Evolutionary conservation across 2,329 filamentous ascomycete genomes (phyloP).

Genomic region (Aureobasidium sp.): DNA sequence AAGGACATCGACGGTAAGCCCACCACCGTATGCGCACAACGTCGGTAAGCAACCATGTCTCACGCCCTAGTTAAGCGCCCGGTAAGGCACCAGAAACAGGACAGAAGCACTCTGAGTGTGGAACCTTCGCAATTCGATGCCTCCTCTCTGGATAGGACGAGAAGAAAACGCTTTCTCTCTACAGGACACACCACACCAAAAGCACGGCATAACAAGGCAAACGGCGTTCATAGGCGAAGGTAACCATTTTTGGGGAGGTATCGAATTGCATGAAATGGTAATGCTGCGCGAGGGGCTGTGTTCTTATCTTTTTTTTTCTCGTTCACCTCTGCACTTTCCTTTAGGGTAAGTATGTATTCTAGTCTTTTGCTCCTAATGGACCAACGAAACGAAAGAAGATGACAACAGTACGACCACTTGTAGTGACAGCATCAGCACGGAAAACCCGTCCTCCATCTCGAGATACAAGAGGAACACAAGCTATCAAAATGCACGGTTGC

Average conservation of each 20-base stretch:
- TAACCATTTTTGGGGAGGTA: background rate
- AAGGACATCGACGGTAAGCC: constrained; percentile 6
- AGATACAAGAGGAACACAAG: no score
- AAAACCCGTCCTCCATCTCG: no score
- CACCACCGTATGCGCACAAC: constrained; percentile 3
- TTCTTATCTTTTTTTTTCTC: background rate
- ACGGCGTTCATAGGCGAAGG: constrained; percentile 9
- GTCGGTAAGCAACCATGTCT: constrained; percentile 11
- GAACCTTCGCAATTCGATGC: background rate
- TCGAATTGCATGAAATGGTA: constrained; percentile 5
- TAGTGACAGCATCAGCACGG: background rate
- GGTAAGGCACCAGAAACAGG: constrained; percentile 7
- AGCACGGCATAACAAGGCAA: background rate
- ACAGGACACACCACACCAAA: background rate
- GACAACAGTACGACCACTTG: background rate
- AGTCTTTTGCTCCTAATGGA: background rate
- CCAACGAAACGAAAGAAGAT: background rate
- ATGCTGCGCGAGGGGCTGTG: background rate
- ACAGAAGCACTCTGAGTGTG: background rate
- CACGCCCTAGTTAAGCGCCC: constrained; percentile 7
- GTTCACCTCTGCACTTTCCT: background rate
- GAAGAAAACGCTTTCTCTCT: background rate
- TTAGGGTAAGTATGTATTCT: constrained; percentile 8
- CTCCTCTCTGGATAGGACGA: background rate
- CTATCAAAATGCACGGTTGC: no score